Evolutionary conservation across 148 eudicot species (phyloP).

Genomic region (Persicaria tinctoria): DNA sequence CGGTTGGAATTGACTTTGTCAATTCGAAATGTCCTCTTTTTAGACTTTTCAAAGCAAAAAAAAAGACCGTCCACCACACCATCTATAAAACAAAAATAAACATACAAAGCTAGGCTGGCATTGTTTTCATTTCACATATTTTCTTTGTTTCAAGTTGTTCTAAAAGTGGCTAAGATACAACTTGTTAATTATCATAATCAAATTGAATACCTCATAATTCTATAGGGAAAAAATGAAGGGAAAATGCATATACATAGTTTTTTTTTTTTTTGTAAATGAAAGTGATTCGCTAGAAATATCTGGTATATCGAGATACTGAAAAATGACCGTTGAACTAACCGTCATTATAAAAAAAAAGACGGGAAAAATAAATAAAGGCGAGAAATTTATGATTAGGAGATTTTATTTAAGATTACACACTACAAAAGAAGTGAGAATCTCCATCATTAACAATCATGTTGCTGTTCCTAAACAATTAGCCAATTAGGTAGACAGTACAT

Average conservation of each 20-base stretch:
- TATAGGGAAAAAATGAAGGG: no score
- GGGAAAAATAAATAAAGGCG: no score
- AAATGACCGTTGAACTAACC: no score
- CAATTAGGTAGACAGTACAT: not conserved
- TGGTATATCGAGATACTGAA: no score
- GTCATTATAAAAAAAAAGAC: no score
- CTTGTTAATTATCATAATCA: no score
- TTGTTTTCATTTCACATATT: not conserved
- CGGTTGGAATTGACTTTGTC: not conserved
- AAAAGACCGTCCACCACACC: slow-evolving; percentile 1
- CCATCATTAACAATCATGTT: slow-evolving; percentile 8
- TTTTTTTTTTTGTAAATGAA: no score
- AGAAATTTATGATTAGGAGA: not conserved
- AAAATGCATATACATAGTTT: no score
- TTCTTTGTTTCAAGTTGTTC: no score
- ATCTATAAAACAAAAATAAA: not conserved
- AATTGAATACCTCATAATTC: no score
- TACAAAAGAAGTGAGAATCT: not conserved
- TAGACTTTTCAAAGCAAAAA: not conserved
- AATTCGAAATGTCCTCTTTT: not conserved
- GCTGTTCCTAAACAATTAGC: not conserved
- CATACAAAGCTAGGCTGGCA: not conserved
- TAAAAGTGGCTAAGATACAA: not conserved
- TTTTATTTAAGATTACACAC: not conserved
- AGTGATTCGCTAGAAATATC: no score